A percentile compares a stretch with the other conserved stretches of the same genome.
These are phyloP conservation scores for Haplosporangium sp. DNA, from an alignment of 371 early-diverging fungal genomes.

Conservation along the genomic window DNA sequence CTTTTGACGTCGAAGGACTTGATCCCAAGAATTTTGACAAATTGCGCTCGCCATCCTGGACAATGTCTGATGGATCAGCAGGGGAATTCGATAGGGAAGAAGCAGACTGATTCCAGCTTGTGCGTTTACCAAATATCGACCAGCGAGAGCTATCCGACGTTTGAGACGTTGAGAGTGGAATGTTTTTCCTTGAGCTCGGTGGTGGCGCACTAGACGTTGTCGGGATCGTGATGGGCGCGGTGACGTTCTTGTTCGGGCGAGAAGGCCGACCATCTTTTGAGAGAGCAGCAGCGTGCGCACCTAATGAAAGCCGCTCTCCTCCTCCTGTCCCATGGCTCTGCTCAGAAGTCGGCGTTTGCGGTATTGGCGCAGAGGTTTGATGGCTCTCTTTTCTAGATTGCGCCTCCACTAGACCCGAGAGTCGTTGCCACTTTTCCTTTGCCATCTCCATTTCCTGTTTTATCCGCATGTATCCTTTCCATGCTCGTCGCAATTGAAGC, in stretches of 20 bases:
- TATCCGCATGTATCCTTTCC: constrained; percentile 56
- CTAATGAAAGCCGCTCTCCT: neutral
- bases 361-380: neutral
- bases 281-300: neutral
- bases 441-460: constrained; percentile 52
- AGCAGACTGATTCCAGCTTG: constrained; percentile 22
- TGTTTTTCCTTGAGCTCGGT: constrained; percentile 10
- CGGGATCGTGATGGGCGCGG: constrained; percentile 16
- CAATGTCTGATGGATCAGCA: constrained; percentile 6
- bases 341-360: neutral
- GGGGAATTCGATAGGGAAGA: constrained; percentile 27
- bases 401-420: constrained; percentile 7
- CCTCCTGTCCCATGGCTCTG: too few species aligned
- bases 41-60: constrained; percentile 12
- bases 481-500: constrained; percentile 54
- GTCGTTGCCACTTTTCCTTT: constrained; percentile 41
- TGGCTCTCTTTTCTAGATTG: neutral
- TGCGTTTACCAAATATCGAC: constrained; percentile 47
- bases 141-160: constrained; percentile 41
- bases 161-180: constrained; percentile 28
- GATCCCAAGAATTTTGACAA: constrained; percentile 22
- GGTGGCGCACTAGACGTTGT: constrained; percentile 2
- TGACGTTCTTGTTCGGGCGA: constrained; percentile 9
- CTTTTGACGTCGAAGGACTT: constrained; percentile 20
- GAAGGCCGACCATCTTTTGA: constrained; percentile 6